phyloP scores from a whole-genome alignment of 768 basidiomycete species.

The Trametes gibbosa region DNA sequence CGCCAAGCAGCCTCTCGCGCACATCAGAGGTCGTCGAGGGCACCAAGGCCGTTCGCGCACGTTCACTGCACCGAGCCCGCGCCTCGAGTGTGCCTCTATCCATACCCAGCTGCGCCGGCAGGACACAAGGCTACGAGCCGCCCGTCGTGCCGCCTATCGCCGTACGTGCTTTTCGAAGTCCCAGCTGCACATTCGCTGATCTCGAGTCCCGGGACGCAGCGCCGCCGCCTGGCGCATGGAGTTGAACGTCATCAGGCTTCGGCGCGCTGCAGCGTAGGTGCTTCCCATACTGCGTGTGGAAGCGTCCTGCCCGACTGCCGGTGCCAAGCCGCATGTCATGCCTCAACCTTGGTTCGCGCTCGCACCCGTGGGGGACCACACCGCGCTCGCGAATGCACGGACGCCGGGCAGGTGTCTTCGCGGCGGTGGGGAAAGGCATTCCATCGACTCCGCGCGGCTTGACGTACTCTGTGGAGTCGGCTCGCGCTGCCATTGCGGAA shows the following conservation, averaged over 20 bases:
- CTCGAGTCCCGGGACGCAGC: not conserved
- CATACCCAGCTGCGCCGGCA: not conserved
- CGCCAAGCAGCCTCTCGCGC: not conserved
- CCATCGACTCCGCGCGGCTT: not conserved
- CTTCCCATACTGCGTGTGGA: not conserved
- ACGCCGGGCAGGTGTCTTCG: not conserved
- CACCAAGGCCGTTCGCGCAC: not conserved
- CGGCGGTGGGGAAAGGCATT: not conserved
- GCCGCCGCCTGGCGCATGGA: not conserved
- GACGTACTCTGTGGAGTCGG: not conserved
- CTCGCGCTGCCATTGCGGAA: not conserved
- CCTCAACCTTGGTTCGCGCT: not conserved
- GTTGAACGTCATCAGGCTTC: not conserved
- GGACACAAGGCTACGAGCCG: too few species aligned
- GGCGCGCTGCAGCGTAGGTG: not conserved
- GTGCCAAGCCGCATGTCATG: not conserved
- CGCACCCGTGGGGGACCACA: not conserved
- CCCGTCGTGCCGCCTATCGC: not conserved
- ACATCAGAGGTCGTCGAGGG: not conserved
- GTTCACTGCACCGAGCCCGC: not conserved
- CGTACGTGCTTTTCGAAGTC: not conserved
- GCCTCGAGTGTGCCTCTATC: not conserved
- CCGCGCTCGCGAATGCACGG: not conserved
- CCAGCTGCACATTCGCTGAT: not conserved
- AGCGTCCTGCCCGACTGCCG: constrained; percentile 5